Evolutionary conservation across 768 basidiomycete genomes (phyloP).

Genomic region (Auriscalpium vulgare): DNA sequence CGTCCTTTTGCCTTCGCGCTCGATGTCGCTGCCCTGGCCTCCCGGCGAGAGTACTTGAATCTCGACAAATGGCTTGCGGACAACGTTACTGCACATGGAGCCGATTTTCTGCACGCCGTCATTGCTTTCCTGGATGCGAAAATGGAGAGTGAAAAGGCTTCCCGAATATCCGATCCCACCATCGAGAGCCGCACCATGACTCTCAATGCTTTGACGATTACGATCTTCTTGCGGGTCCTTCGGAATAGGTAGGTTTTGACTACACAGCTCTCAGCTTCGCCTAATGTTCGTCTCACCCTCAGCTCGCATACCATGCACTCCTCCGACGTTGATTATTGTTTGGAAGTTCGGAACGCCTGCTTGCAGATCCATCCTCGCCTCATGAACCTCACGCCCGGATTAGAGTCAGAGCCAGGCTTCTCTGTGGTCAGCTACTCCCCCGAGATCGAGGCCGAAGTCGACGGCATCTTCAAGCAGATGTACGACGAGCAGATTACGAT

Average conservation of each 20-base stretch:
- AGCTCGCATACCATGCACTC: conserved; percentile 71
- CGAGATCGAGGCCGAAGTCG: conserved; percentile 90
- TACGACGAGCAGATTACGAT: conserved; percentile 92
- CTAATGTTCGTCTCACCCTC: conserved; percentile 5
- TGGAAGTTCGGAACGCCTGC: conserved; percentile 88
- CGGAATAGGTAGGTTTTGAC: conserved; percentile 60
- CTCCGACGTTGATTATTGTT: conserved; percentile 76
- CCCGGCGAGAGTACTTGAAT: conserved; percentile 88
- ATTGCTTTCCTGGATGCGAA: conserved; percentile 89
- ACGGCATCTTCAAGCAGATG: conserved; percentile 95
- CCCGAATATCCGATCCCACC: conserved; percentile 68
- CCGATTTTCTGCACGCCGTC: conserved; percentile 80
- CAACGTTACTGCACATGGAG: conserved; percentile 73
- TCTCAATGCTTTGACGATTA: conserved; percentile 80
- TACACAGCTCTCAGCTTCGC: background rate
- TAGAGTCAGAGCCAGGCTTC: conserved; percentile 87
- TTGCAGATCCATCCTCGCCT: conserved; percentile 93
- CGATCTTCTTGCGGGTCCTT: conserved; percentile 86
- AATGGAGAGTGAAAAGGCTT: conserved; percentile 80
- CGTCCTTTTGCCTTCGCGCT: conserved; percentile 85
- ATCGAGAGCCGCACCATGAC: conserved; percentile 78
- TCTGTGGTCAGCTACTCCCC: conserved; percentile 79
- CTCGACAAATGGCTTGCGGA: conserved; percentile 95
- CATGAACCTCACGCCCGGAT: conserved; percentile 84
- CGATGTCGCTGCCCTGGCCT: conserved; percentile 91